Base-by-base conservation (phyloP, 345 rosid species). In the Reutealis trisperma region DNA sequence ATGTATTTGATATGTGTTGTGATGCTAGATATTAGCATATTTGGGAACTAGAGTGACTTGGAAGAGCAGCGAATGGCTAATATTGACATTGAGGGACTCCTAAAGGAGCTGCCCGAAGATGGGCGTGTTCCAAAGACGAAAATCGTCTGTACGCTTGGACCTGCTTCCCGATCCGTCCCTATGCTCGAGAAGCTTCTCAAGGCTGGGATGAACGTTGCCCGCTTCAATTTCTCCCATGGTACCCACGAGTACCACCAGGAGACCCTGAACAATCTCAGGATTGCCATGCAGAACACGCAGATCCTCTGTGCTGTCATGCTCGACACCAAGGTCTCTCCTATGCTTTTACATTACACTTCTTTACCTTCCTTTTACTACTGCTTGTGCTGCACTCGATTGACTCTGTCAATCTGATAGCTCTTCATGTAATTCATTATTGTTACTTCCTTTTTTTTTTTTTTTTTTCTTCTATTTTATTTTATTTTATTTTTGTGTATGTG, bases 211-310 rank as follows among this genome's bases (percentile, higher is more conserved):
- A 93, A 94, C 88, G 98, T 94, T 16, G 98, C 98, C 63, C 90
- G 98, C 62, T 94, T 94, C 87, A 94, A 94, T 82, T 94, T 94
- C 89, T 94, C 98, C 5, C 98, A 94, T 42, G 98, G 98, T n/a
- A 91, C 95, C 55, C 98, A 93, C 44, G 96, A 91, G 67, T 94
- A 94, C 52, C 98, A 94, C 81, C 95, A 89, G 81, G 98, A 85
- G 82, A 91, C 96, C 70, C 84, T 94, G 80, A 57, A 93, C 80
- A 93, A 91, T 71, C 98, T 94, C 86, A 88, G 79, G 51, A 76
- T 51, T 22, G 83, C 83, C 32, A 81, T 76, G 83, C 80, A 71
- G 9, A 72, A 76, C 72, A 76, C 83, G 21, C 75, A 67, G 54
- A 76, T 81, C 64, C 80, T 81, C 37, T 72, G 74, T 21, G 83